These are phyloP conservation scores for Vitis hybrid DNA, from an alignment of 177 flowering plant species.

Conservation along the genomic window DNA sequence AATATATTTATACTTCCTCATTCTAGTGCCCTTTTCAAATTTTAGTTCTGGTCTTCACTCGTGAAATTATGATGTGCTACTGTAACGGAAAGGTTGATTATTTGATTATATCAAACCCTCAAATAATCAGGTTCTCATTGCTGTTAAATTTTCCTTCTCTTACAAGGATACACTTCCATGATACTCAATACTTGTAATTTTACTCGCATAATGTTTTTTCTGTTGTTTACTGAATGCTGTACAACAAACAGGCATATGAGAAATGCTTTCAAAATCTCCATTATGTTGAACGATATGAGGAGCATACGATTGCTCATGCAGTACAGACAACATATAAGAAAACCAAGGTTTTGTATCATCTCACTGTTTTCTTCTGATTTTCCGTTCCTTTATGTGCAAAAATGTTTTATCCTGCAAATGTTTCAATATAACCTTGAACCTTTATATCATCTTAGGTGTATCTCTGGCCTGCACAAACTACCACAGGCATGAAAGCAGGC, in stretches of 20 bases:
- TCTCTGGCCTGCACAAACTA: slow-evolving; percentile 90
- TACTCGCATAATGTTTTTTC: background rate
- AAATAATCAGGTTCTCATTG: too few species aligned
- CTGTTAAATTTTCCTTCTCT: background rate
- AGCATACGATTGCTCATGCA: slow-evolving; percentile 96
- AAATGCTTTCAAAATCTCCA: slow-evolving; percentile 97
- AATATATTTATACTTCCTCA: too few species aligned
- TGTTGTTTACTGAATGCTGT: background rate
- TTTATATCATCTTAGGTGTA: slow-evolving; percentile 46
- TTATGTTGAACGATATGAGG: slow-evolving; percentile 79
- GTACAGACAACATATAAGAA: slow-evolving; percentile 79
- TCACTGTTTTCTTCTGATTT: background rate
- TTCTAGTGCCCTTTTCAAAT: too few species aligned
- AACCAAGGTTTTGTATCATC: slow-evolving; percentile 63
- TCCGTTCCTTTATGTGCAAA: background rate
- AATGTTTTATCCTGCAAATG: background rate
- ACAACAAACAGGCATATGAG: slow-evolving; percentile 70
- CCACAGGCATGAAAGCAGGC: slow-evolving; percentile 83
- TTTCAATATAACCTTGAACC: background rate
- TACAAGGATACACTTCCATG: background rate
- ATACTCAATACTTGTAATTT: background rate
- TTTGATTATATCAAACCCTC: too few species aligned
- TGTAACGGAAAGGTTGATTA: too few species aligned
- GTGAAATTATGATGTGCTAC: too few species aligned
- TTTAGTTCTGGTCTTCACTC: too few species aligned